Conservation (phyloP, 2,329 filamentous ascomycete genomes). For the Calcarisporium arbuscula region DNA sequence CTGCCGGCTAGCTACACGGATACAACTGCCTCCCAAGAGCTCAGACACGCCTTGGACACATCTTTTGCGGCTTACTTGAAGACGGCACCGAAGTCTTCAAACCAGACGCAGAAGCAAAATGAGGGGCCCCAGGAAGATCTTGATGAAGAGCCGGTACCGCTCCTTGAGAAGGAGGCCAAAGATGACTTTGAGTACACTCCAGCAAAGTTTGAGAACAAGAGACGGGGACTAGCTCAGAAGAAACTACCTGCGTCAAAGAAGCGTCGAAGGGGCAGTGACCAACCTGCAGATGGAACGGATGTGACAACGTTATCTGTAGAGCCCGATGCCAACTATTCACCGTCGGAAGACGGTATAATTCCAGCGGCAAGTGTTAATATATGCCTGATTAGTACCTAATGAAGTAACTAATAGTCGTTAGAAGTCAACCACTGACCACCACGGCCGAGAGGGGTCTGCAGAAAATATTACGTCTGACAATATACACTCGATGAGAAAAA, state of each 20-base stretch:
- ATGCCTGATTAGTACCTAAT: background rate
- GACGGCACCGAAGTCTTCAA: background rate
- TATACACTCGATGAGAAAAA: background rate
- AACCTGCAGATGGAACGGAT: too few species aligned
- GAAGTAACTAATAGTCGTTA: background rate
- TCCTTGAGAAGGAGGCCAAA: background rate
- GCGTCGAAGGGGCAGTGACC: background rate
- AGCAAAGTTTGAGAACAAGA: background rate
- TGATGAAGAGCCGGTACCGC: background rate
- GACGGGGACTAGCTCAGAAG: background rate
- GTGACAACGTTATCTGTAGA: too few species aligned
- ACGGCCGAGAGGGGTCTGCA: background rate
- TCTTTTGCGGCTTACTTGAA: background rate
- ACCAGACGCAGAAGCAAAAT: constrained; percentile 3
- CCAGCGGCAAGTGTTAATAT: background rate
- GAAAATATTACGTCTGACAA: background rate
- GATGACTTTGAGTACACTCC: background rate
- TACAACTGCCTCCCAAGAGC: background rate
- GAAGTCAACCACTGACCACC: background rate
- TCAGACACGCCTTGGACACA: constrained; percentile 1
- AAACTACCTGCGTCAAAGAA: background rate
- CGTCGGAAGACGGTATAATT: too few species aligned
- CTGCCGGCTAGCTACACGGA: too few species aligned
- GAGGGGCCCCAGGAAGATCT: constrained; percentile 5
- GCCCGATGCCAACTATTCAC: too few species aligned